A percentile compares a stretch with the other conserved stretches of the same genome.
phyloP scores from a whole-genome alignment of 257 asterid species.

The Solanum etuberosum region DNA sequence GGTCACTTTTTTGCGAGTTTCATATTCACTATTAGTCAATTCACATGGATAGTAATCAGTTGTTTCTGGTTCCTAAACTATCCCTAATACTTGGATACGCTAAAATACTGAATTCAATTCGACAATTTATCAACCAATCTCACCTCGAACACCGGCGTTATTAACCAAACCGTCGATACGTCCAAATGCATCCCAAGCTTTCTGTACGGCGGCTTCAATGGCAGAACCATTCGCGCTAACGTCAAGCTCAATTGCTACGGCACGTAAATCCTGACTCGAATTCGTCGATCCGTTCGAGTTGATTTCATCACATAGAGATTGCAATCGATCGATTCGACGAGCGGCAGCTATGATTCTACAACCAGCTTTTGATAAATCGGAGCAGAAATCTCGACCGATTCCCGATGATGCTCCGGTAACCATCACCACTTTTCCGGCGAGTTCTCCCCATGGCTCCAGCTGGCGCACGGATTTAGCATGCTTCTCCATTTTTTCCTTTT shows the following conservation, averaged over 20 bases:
- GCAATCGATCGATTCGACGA: constrained; percentile 38
- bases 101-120: neutral
- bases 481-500: neutral
- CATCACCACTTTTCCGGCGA: constrained; percentile 49
- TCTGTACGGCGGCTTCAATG: constrained; percentile 33
- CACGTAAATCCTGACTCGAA: constrained; percentile 4
- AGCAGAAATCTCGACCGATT: constrained; percentile 54
- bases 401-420: constrained; percentile 90
- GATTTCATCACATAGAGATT: constrained; percentile 50
- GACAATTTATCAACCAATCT: neutral
- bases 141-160: constrained; percentile 70
- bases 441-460: constrained; percentile 59
- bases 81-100: neutral
- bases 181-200: constrained; percentile 62
- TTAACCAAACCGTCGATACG: constrained; percentile 47
- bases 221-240: constrained; percentile 19
- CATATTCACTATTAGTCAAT: neutral
- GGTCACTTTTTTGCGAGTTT: neutral
- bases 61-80: neutral
- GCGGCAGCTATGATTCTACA: constrained; percentile 69
- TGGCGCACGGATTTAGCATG: neutral
- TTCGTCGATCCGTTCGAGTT: constrained; percentile 4
- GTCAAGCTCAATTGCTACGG: constrained; percentile 62
- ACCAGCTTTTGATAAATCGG: constrained; percentile 58
- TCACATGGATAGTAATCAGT: neutral